These are phyloP conservation scores for Hyphopichia pseudoburtonii DNA, from an alignment of 1,139 yeast species.

Conservation along the genomic window DNA sequence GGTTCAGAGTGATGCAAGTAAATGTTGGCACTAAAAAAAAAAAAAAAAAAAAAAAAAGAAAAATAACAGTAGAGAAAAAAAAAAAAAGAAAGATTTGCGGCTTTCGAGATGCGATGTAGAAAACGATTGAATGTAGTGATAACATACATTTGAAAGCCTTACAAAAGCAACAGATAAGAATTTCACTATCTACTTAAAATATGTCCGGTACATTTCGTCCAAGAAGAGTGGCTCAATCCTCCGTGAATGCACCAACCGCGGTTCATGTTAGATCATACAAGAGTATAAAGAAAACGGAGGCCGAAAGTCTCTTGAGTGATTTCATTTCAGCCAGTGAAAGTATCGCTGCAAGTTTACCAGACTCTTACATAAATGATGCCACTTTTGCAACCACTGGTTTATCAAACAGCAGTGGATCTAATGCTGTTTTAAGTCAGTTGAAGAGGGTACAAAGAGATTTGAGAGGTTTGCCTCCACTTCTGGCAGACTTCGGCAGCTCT, in stretches of 20 bases:
- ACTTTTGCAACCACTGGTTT: constrained; percentile 17
- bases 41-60: constrained; percentile 2
- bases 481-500: constrained; percentile 21
- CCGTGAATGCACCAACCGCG: constrained; percentile 52
- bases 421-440: constrained; percentile 55
- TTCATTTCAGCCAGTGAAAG: constrained; percentile 45
- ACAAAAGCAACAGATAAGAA: no score
- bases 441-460: constrained; percentile 68
- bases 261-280: constrained; percentile 32
- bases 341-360: constrained; percentile 20
- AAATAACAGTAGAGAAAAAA: neutral
- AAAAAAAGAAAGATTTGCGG: constrained; percentile 7
- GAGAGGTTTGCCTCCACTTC: constrained; percentile 69
- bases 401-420: constrained; percentile 25
- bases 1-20: no score
- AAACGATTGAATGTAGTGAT: neutral
- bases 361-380: constrained; percentile 9
- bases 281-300: constrained; percentile 36
- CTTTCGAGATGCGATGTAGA: constrained; percentile 7
- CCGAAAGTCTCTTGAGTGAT: constrained; percentile 45
- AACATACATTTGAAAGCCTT: neutral
- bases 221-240: constrained; percentile 41
- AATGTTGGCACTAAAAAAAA: constrained; percentile 5
- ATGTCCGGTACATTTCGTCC: constrained; percentile 29
- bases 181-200: constrained; percentile 2